Percentiles rank a stretch among this genome's conserved stretches.
Evolutionary conservation across 2,329 filamentous ascomycete species (phyloP).

Genomic region (Myriosclerotinia duriaeana): DNA sequence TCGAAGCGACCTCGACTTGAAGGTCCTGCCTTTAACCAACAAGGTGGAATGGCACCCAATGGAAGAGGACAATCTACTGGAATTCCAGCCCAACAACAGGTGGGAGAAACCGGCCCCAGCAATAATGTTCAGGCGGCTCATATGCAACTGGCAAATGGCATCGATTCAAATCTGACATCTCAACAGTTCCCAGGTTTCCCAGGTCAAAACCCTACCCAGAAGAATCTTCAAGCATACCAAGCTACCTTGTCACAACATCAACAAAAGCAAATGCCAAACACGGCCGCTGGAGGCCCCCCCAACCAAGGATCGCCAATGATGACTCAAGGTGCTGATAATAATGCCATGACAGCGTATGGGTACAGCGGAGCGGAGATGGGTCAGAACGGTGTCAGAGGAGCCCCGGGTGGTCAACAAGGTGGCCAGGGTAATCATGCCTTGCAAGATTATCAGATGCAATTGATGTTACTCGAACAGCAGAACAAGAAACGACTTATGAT

Average conservation of each 20-base stretch:
- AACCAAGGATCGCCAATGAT: slow-evolving; percentile 84
- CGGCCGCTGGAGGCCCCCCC: slow-evolving; percentile 72
- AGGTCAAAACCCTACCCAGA: slow-evolving; percentile 41
- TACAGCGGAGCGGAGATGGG: slow-evolving; percentile 65
- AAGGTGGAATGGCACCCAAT: slow-evolving; percentile 60
- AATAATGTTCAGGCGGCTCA: slow-evolving; percentile 54
- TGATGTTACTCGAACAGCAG: slow-evolving; percentile 83
- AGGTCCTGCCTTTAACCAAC: slow-evolving; percentile 66
- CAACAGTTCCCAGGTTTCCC: slow-evolving; percentile 68
- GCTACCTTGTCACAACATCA: slow-evolving; percentile 80
- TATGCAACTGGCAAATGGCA: slow-evolving; percentile 66
- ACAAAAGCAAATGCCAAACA: slow-evolving; percentile 69
- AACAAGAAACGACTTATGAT: slow-evolving; percentile 85
- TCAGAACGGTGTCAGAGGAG: slow-evolving; percentile 57
- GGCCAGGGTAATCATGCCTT: slow-evolving; percentile 67
- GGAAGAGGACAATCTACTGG: slow-evolving; percentile 63
- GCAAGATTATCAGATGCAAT: slow-evolving; percentile 86
- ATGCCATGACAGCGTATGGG: slow-evolving; percentile 51
- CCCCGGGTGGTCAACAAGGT: slow-evolving; percentile 57
- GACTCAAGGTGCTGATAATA: slow-evolving; percentile 65
- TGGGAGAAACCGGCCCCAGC: slow-evolving; percentile 57
- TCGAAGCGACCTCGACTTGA: slow-evolving; percentile 86
- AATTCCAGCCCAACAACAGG: slow-evolving; percentile 62
- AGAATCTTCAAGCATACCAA: slow-evolving; percentile 85
- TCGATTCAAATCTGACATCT: slow-evolving; percentile 73